These are phyloP conservation scores for Xerocomellus chrysenteron DNA, from an alignment of 768 basidiomycete genomes.

Conservation along the genomic window DNA sequence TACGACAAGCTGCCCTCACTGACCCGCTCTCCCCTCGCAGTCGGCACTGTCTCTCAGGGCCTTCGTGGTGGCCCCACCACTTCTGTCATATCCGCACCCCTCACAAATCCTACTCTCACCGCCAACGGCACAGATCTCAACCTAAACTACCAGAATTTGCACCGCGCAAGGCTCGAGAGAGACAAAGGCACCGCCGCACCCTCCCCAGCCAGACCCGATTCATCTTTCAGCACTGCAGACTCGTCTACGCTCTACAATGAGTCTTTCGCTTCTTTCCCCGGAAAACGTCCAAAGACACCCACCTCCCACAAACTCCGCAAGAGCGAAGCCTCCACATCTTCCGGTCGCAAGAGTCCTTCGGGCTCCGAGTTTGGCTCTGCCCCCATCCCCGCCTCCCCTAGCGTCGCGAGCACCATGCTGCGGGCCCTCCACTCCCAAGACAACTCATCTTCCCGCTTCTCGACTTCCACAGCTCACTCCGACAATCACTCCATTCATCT, in stretches of 20 bases:
- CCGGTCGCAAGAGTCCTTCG: constrained; percentile 49
- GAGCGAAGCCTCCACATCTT: constrained; percentile 58
- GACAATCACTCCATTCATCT: constrained; percentile 43
- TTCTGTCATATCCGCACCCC: constrained; percentile 69
- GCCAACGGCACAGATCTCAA: constrained; percentile 71
- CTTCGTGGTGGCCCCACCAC: constrained; percentile 38
- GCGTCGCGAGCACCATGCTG: constrained; percentile 35
- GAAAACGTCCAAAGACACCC: constrained; percentile 35
- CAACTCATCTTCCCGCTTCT: constrained; percentile 58
- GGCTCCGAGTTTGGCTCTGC: constrained; percentile 54
- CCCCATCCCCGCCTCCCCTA: constrained; percentile 33
- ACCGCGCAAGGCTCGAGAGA: constrained; percentile 51
- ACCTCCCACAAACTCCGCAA: constrained; percentile 37
- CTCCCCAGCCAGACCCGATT: constrained; percentile 41
- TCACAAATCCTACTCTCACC: constrained; percentile 80
- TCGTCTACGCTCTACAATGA: constrained; percentile 62
- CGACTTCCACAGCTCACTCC: constrained; percentile 43
- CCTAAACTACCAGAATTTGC: constrained; percentile 53
- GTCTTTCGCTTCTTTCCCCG: constrained; percentile 39
- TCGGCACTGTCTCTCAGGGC: constrained; percentile 54
- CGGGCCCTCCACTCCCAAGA: constrained; percentile 61
- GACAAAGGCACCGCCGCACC: constrained; percentile 41
- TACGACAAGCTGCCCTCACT: constrained; percentile 62
- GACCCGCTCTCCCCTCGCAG: constrained; percentile 60
- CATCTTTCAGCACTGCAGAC: constrained; percentile 55